Evolutionary conservation across 805 yeast genomes (phyloP).

Genomic region (Cyberlindnera sargentensis): DNA sequence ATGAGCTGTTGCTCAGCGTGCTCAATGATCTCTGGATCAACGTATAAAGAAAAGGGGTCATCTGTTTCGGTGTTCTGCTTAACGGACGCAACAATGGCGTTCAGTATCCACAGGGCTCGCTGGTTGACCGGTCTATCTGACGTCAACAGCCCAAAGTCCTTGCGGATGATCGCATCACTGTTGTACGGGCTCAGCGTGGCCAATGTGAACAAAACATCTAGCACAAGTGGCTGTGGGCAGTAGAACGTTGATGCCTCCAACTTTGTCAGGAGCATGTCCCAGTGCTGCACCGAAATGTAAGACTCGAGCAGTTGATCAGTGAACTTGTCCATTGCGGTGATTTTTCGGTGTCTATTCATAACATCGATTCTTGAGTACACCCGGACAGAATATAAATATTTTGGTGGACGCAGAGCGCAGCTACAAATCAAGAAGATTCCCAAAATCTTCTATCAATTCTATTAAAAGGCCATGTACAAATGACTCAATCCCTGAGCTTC

Average conservation of each 20-base stretch:
- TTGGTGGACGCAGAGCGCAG: too few relatives aligned
- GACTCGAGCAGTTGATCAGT: constrained; percentile 14
- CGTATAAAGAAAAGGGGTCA: constrained; percentile 1
- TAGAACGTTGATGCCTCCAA: constrained; percentile 26
- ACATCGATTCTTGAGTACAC: too few relatives aligned
- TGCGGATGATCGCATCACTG: constrained; percentile 16
- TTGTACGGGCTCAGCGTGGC: constrained; percentile 27
- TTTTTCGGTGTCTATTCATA: too few relatives aligned
- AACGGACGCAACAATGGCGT: constrained; percentile 12
- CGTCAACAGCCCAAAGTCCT: constrained; percentile 20
- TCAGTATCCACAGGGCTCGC: constrained; percentile 28
- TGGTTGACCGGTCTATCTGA: constrained; percentile 25
- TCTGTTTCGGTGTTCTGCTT: constrained; percentile 3
- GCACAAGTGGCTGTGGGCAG: constrained; percentile 28
- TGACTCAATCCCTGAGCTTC: constrained; percentile 25
- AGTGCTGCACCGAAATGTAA: constrained; percentile 24
- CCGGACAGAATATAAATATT: too few relatives aligned
- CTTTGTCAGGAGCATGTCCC: constrained; percentile 29
- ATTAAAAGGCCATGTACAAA: background rate
- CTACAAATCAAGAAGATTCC: too few relatives aligned
- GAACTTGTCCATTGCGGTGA: too few relatives aligned
- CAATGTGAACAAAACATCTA: constrained; percentile 30
- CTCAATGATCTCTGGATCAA: constrained; percentile 8
- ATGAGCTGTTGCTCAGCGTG: constrained; percentile 9
- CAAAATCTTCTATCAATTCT: too few relatives aligned